phyloP scores from a whole-genome alignment of 2,329 filamentous ascomycete genomes.

The Neonectria faginata region DNA sequence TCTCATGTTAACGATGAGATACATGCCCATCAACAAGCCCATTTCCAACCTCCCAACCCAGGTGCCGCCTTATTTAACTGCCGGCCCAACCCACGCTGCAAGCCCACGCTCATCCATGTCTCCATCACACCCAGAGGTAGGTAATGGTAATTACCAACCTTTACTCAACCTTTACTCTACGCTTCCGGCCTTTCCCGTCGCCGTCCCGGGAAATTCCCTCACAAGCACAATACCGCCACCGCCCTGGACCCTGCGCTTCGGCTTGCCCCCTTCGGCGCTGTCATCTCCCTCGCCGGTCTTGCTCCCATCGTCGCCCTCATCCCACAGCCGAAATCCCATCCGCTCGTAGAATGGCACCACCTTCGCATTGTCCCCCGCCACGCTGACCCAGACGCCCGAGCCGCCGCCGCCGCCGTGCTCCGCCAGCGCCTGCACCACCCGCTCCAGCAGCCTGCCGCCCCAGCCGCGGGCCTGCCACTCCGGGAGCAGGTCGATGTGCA shows the following conservation, averaged over 20 bases:
- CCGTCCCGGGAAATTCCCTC: slow-evolving; percentile 34
- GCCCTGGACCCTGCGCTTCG: slow-evolving; percentile 44
- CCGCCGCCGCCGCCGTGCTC: slow-evolving; percentile 27
- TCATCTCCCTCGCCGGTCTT: slow-evolving; percentile 5
- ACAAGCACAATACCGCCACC: slow-evolving; percentile 37
- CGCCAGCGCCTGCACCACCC: slow-evolving; percentile 55
- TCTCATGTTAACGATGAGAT: slow-evolving; percentile 7
- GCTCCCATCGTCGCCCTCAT: slow-evolving; percentile 39
- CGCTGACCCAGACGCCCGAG: slow-evolving; percentile 57
- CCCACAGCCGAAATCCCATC: slow-evolving; percentile 57
- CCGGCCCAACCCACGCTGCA: not conserved
- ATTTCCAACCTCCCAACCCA: not conserved
- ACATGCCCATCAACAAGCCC: not conserved
- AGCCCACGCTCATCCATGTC: slow-evolving; percentile 10
- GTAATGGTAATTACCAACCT: slow-evolving; percentile 25
- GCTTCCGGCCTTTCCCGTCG: slow-evolving; percentile 33
- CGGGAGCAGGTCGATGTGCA: slow-evolving; percentile 63
- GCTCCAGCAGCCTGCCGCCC: slow-evolving; percentile 56
- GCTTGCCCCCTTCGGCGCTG: slow-evolving; percentile 7
- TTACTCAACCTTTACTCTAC: slow-evolving; percentile 23
- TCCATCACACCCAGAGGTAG: slow-evolving; percentile 20
- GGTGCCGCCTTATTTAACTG: slow-evolving; percentile 8
- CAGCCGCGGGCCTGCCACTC: slow-evolving; percentile 57
- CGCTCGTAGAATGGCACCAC: slow-evolving; percentile 63
- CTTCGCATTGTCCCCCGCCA: slow-evolving; percentile 59